Conservation (phyloP, 345 rosid species). For the Microcos paniculata region DNA sequence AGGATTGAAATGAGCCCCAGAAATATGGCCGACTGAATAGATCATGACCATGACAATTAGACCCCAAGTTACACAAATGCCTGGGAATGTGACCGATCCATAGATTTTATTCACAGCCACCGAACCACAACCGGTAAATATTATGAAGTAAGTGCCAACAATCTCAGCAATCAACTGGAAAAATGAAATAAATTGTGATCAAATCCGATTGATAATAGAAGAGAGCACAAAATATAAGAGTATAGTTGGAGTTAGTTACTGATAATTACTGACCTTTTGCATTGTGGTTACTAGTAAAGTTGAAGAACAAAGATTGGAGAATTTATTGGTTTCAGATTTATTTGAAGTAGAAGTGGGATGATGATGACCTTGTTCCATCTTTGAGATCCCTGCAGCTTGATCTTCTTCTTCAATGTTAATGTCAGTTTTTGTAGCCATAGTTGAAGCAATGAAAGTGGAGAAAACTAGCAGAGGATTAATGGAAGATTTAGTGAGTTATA, state of each 20-base stretch:
- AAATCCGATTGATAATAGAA: background rate
- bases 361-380: conserved; percentile 2
- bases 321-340: background rate
- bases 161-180: conserved; percentile 61
- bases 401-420: background rate
- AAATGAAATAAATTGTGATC: background rate
- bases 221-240: too few relatives aligned
- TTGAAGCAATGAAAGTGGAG: too few relatives aligned
- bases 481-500: too few relatives aligned
- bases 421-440: too few relatives aligned
- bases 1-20: conserved; percentile 85
- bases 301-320: conserved; percentile 19
- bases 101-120: conserved; percentile 66
- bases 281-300: conserved; percentile 10
- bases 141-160: conserved; percentile 66
- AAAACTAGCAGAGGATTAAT: too few relatives aligned
- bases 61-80: conserved; percentile 65
- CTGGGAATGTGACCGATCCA: conserved; percentile 63
- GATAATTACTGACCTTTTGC: conserved; percentile 19
- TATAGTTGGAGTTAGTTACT: background rate
- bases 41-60: conserved; percentile 73
- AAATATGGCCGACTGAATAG: conserved; percentile 67
- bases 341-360: background rate
- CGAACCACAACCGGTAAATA: conserved; percentile 73
- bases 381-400: background rate